Conservation (phyloP, 371 early-diverging fungal species). For the Chytridium lagenaria region DNA sequence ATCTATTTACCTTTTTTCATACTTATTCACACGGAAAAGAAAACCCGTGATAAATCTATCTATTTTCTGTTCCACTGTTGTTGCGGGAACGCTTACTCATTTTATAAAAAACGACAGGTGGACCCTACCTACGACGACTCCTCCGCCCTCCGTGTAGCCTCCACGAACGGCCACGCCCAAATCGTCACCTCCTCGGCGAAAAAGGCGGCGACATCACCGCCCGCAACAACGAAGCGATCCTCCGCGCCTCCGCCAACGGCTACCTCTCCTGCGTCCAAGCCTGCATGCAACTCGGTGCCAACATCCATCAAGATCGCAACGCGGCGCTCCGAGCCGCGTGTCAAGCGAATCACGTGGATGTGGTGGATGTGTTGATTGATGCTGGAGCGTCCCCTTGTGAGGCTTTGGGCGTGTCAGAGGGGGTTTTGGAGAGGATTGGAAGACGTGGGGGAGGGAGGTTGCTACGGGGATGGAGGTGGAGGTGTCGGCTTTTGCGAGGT, state of each 20-base stretch:
- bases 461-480: too few relatives aligned
- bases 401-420: slow-evolving; percentile 3
- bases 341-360: not conserved
- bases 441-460: too few relatives aligned
- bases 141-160: slow-evolving; percentile 23
- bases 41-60: too few relatives aligned
- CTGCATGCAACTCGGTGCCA: slow-evolving; percentile 17
- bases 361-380: slow-evolving; percentile 14
- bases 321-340: slow-evolving; percentile 16
- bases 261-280: not conserved
- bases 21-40: too few relatives aligned
- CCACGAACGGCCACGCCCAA: not conserved
- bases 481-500: too few relatives aligned
- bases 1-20: slow-evolving; percentile 1
- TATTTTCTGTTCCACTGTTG: too few relatives aligned
- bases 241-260: slow-evolving; percentile 9
- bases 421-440: slow-evolving; percentile 1
- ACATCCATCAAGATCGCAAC: slow-evolving; percentile 11
- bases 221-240: slow-evolving; percentile 15
- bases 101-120: slow-evolving; percentile 3
- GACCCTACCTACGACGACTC: slow-evolving; percentile 20
- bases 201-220: slow-evolving; percentile 12
- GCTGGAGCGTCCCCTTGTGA: slow-evolving; percentile 9
- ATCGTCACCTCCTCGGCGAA: slow-evolving; percentile 13
- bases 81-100: too few relatives aligned